Evolutionary conservation across 257 asterid genomes (phyloP), one percentile per base, ranked within the genome.

Genomic region (Nicotiana tomentosiformis): DNA sequence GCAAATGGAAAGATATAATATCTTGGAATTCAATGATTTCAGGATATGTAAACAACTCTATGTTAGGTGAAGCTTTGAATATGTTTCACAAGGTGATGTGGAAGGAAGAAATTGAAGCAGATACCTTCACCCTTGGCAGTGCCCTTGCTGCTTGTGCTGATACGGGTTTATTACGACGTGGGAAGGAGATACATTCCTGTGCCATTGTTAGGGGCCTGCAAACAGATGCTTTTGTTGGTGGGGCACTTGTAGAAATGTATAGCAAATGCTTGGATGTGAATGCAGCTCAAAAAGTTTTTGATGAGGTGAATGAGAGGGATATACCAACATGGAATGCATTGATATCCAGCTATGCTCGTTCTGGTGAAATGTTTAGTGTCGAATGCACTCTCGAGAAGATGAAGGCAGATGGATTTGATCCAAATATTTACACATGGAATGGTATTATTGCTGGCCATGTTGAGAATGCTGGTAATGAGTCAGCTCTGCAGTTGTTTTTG

Each of bases 21-120:
- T 88, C 97, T 1, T 95, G 97, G 98, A 93, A 93, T 87, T 89
- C 97, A 0, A 89, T 95, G 97, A 91, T 95, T 80, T 89, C 98
- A 29, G 98, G 98, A 23, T 93, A 88, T 30, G 93, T 85, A 30
- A 88, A 91, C 85, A 93, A 90, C 83, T 83, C 39, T 77, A 89
- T 84, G 93, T 90, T 88, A 81, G 37, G 80, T 20, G 91, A 92
- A 87, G 94, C 95, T 65, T 81, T 92, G 86, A 18, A 77, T 53
- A 26, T 88, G 82, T 85, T 93, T 12, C 61, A 82, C 72, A 85
- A 84, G 39, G 87, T 95, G 70, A 83, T 90, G 68, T 76, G 46
- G 11, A 32, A 82, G 58, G 91, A 86, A 16, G 89, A 77, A 79
- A 57, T 89, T 57, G 86, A 87, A 87, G 96, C 95, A 9, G 89